These are phyloP conservation scores for Globisporangium echinulatum DNA, from an alignment of 352 stramenopile genomes.

Conservation along the genomic window DNA sequence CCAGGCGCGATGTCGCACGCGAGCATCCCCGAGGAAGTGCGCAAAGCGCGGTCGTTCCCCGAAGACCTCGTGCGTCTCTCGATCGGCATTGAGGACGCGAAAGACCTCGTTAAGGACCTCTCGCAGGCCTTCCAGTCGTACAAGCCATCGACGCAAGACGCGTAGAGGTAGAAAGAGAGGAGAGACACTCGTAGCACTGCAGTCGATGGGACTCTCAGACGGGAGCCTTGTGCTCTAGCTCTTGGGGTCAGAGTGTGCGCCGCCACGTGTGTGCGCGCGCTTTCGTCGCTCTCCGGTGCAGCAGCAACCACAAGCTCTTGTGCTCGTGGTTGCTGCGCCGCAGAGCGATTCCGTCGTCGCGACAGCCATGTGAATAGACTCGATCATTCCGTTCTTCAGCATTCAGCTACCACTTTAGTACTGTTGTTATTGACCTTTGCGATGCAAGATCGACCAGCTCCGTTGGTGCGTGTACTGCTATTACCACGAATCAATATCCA, in stretches of 20 bases:
- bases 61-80: conserved; percentile 93
- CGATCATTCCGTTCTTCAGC: too few relatives aligned
- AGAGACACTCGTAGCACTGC: not conserved
- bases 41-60: conserved; percentile 86
- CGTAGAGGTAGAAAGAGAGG: not conserved
- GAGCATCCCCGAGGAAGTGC: conserved; percentile 89
- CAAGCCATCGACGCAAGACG: not conserved
- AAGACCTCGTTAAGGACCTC: conserved; percentile 94
- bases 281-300: conserved; percentile 16
- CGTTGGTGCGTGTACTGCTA: too few relatives aligned
- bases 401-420: too few relatives aligned
- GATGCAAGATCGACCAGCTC: too few relatives aligned
- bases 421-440: too few relatives aligned
- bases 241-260: conserved; percentile 16
- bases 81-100: conserved; percentile 92
- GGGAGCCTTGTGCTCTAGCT: not conserved
- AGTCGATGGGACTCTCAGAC: conserved; percentile 16
- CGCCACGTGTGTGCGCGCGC: not conserved
- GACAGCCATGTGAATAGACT: too few relatives aligned
- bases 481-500: too few relatives aligned
- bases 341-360: conserved; percentile 12
- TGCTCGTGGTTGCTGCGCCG: conserved; percentile 1
- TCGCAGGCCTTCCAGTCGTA: conserved; percentile 85
- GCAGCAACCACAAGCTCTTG: not conserved
- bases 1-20: conserved; percentile 95